Evolutionary conservation across 257 asterid species (phyloP).

Genomic region (Nyctanthes arbortristis): DNA sequence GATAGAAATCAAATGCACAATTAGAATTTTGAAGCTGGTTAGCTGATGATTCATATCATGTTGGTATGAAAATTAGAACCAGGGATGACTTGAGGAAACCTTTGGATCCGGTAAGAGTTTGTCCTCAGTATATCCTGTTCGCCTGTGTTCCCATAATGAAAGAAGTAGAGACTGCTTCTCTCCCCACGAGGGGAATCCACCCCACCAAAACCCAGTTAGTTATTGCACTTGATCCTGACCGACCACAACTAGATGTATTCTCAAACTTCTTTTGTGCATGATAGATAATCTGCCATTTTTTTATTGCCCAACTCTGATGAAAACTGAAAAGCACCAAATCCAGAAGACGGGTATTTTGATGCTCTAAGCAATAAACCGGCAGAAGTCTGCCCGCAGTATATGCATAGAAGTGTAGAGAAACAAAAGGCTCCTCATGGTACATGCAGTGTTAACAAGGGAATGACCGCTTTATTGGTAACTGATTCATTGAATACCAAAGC

Average conservation of each 20-base stretch:
- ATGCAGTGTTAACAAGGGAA: slow-evolving; percentile 22
- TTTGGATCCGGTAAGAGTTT: not conserved
- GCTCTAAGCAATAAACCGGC: slow-evolving; percentile 20
- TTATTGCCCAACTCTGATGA: slow-evolving; percentile 7
- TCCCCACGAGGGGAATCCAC: no score
- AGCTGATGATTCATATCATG: not conserved
- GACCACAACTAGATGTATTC: not conserved
- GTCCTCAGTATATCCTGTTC: not conserved
- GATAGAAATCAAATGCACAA: not conserved
- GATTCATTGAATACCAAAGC: slow-evolving; percentile 51
- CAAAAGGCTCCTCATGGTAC: slow-evolving; percentile 22
- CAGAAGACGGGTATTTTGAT: slow-evolving; percentile 2
- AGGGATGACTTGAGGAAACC: not conserved
- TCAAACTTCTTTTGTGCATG: not conserved
- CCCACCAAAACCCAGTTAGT: no score
- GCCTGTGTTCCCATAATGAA: not conserved
- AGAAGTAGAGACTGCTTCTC: no score
- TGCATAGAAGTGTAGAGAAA: slow-evolving; percentile 27
- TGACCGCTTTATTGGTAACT: slow-evolving; percentile 34
- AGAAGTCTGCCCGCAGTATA: slow-evolving; percentile 33
- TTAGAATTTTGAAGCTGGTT: not conserved
- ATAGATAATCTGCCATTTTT: no score
- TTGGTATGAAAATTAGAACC: no score
- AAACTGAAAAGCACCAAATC: not conserved
- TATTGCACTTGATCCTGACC: no score